Evolutionary conservation across 2,329 filamentous ascomycete genomes (phyloP), one percentile per base, ranked within the genome.

Genomic region (Didymella pomorum): DNA sequence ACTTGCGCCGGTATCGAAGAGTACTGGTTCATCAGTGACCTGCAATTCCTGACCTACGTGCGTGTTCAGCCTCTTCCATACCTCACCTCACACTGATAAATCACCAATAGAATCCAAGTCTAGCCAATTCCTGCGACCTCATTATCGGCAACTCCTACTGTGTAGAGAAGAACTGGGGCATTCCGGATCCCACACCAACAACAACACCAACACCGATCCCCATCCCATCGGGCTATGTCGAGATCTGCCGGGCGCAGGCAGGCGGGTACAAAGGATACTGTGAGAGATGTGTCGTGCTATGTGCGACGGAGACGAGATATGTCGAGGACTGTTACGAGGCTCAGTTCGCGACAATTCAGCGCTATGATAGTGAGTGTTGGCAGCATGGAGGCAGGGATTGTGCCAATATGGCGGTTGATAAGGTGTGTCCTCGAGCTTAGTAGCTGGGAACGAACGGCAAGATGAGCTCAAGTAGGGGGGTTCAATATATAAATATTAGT

Each of bases 321-420:
- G 25, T 26, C 25, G 25, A 26, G 25, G 25, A 26, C 25, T 26
- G 25, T 26, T 26, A 26, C 25, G 4, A 26, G 25, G 25, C 25
- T 26, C 25, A 26, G 8, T 26, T 26, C 25, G 25, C 25, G 25
- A 26, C 25, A 26, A 26, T 20, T 20, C 21, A 20, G 20, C 37
- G 31, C 20, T 52, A 52, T 10, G 39, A 52, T 12, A 35, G 37
- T 18, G 37, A 52, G 2, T 52, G 49, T 29, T 44, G 28, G 49
- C 28, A 52, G 18, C 49, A 52, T 6, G 39, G 39, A 3, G 49
- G 49, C 3, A 52, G 9, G 3, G 28, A 44, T 20, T 44, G 49
- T 11, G 20, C 26, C 9, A 44, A 52, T 10, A 31, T 44, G 39
- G 39, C 49, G 16, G 49, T 39, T 11, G 28, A 44, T 6, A 33